phyloP scores from a whole-genome alignment of 192 early-diverging fungal species.

The Coemansia sp. region DNA sequence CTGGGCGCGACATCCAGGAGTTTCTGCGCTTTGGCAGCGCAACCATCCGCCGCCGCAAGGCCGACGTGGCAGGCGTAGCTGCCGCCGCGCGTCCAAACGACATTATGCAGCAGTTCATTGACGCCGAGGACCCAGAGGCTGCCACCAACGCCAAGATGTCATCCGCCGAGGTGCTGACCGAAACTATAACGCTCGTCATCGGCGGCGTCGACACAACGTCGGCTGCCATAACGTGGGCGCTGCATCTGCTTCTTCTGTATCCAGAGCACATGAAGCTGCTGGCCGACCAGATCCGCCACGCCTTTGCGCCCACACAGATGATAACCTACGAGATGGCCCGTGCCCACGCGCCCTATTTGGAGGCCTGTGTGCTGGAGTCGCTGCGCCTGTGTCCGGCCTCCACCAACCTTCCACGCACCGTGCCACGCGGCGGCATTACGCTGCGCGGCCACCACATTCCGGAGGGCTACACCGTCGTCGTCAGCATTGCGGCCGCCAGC shows the following conservation, averaged over 20 bases:
- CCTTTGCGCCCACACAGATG: constrained; percentile 15
- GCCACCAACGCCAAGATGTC: constrained; percentile 25
- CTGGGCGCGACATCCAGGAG: constrained; percentile 21
- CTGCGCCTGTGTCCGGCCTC: constrained; percentile 43
- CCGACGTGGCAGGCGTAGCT: neutral
- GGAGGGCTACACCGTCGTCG: constrained; percentile 23
- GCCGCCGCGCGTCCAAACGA: constrained; percentile 12
- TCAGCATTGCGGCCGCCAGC: constrained; percentile 31
- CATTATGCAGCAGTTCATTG: constrained; percentile 44
- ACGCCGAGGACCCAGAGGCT: constrained; percentile 36
- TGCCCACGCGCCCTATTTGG: constrained; percentile 26
- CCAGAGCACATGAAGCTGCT: constrained; percentile 20
- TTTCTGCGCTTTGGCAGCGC: constrained; percentile 26
- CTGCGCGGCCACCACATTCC: constrained; percentile 29
- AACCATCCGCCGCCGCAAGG: constrained; percentile 26
- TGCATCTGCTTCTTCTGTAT: constrained; percentile 44
- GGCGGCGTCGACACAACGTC: constrained; percentile 44
- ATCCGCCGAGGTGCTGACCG: constrained; percentile 28
- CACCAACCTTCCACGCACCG: constrained; percentile 32
- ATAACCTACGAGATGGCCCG: constrained; percentile 34
- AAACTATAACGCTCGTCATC: constrained; percentile 38
- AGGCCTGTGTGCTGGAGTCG: constrained; percentile 45
- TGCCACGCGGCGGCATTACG: constrained; percentile 36
- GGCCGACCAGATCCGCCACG: constrained; percentile 18
- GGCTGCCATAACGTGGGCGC: constrained; percentile 28